These are phyloP conservation scores for Kregervanrija delftensis DNA, from an alignment of 805 yeast genomes.

Conservation along the genomic window DNA sequence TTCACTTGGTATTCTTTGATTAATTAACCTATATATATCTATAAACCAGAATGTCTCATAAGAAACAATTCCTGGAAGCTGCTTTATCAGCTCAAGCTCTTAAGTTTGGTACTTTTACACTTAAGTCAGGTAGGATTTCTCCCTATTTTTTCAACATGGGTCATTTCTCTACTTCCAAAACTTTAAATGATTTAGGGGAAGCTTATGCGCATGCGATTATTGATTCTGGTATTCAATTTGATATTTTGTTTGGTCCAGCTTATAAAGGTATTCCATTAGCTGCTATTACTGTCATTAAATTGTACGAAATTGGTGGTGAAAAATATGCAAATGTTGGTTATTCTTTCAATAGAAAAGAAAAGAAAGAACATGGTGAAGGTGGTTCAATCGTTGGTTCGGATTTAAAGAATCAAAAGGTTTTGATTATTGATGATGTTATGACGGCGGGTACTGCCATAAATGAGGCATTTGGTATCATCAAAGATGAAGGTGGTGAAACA, in stretches of 20 bases:
- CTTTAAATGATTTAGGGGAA: slow-evolving; percentile 72
- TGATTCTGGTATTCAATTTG: slow-evolving; percentile 75
- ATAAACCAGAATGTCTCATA: slow-evolving; percentile 12
- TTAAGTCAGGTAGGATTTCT: slow-evolving; percentile 89
- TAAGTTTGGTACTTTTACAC: slow-evolving; percentile 80
- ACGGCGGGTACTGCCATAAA: slow-evolving; percentile 98
- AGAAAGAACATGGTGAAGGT: slow-evolving; percentile 98
- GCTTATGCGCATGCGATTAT: slow-evolving; percentile 88
- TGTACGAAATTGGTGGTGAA: slow-evolving; percentile 84
- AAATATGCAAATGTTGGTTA: slow-evolving; percentile 70
- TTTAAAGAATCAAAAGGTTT: slow-evolving; percentile 61
- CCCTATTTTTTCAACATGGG: slow-evolving; percentile 96
- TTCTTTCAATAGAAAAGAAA: slow-evolving; percentile 94
- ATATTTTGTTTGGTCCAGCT: slow-evolving; percentile 93
- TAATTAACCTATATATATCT: not conserved
- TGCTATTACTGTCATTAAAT: slow-evolving; percentile 85
- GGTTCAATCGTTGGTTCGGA: slow-evolving; percentile 87
- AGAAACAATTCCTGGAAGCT: slow-evolving; percentile 56
- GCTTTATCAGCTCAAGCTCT: slow-evolving; percentile 81
- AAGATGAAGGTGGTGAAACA: slow-evolving; percentile 59
- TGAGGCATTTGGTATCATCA: slow-evolving; percentile 83
- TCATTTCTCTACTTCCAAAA: slow-evolving; percentile 73
- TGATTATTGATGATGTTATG: slow-evolving; percentile 95
- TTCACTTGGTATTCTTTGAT: not conserved
- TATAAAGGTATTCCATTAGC: slow-evolving; percentile 96